Evolutionary conservation across 2,329 filamentous ascomycete species (phyloP).

Genomic region (Coniochaeta hoffmannii): DNA sequence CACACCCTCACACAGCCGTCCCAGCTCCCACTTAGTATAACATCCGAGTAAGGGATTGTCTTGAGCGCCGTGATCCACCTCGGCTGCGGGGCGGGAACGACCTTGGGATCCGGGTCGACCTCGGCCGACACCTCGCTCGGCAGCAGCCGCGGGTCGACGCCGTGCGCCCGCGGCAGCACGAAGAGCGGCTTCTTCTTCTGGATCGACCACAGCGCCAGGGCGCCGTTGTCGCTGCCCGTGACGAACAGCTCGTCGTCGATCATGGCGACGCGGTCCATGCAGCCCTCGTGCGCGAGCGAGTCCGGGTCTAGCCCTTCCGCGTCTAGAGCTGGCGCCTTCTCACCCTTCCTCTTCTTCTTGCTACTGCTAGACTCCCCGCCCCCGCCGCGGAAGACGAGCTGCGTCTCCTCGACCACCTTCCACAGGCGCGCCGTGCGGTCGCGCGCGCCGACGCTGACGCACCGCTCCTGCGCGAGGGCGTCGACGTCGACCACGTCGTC

Average conservation of each 20-base stretch:
- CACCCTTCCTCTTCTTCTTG: conserved; percentile 39
- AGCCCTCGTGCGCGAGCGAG: conserved; percentile 65
- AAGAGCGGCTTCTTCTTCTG: conserved; percentile 93
- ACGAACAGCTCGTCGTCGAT: conserved; percentile 85
- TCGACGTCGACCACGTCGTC: conserved; percentile 82
- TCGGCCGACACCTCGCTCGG: conserved; percentile 70
- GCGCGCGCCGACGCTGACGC: conserved; percentile 81
- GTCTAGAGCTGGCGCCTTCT: conserved; percentile 11
- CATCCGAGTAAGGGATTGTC: conserved; percentile 81
- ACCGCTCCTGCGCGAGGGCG: conserved; percentile 77
- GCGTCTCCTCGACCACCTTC: conserved; percentile 94
- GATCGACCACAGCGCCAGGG: conserved; percentile 77
- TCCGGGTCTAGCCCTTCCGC: conserved; percentile 34
- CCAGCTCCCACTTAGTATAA: conserved; percentile 90
- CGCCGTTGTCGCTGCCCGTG: conserved; percentile 87
- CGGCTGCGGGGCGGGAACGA: conserved; percentile 59
- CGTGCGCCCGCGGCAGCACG: conserved; percentile 74
- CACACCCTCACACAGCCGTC: conserved; percentile 82
- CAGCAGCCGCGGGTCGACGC: conserved; percentile 64
- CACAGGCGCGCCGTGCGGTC: conserved; percentile 89
- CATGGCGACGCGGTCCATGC: conserved; percentile 86
- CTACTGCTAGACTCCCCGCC: conserved; percentile 30
- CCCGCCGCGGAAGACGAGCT: conserved; percentile 89
- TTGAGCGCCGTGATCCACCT: conserved; percentile 86
- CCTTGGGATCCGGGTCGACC: conserved; percentile 48